Percentiles rank a stretch among this genome's conserved stretches.
These are phyloP conservation scores for Epithemia pelagica DNA, from an alignment of 108 stramenopile genomes.

Conservation along the genomic window DNA sequence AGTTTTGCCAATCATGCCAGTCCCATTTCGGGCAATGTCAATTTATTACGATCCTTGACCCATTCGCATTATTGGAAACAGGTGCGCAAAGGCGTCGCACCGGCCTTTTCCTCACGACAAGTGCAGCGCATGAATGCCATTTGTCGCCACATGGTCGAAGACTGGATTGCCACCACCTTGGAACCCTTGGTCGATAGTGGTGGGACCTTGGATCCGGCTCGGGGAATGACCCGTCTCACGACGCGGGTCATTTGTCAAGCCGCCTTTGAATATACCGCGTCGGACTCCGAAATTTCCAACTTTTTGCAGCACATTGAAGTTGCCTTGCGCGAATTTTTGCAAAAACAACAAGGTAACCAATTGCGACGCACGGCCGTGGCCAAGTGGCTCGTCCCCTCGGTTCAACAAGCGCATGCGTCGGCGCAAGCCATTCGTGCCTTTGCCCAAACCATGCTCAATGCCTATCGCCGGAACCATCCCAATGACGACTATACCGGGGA, in stretches of 20 bases:
- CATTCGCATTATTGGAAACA: not conserved
- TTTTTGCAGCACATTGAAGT: not conserved
- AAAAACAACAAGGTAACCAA: no score
- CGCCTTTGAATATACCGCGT: slow-evolving; percentile 32
- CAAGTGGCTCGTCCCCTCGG: slow-evolving; percentile 4
- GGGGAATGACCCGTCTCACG: slow-evolving; percentile 21
- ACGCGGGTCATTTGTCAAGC: slow-evolving; percentile 22
- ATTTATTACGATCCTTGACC: not conserved
- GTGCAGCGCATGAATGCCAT: slow-evolving; percentile 18
- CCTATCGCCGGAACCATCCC: slow-evolving; percentile 4
- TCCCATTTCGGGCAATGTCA: not conserved
- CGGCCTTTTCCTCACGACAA: slow-evolving; percentile 9
- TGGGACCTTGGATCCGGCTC: slow-evolving; percentile 12
- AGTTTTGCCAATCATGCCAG: not conserved
- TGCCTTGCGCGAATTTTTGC: slow-evolving; percentile 4
- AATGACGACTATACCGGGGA: no score
- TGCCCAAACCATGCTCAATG: slow-evolving; percentile 3
- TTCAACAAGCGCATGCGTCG: not conserved
- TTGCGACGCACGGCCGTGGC: not conserved
- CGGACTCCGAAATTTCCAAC: slow-evolving; percentile 2
- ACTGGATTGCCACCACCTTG: slow-evolving; percentile 12
- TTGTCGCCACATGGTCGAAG: not conserved
- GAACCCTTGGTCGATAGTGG: not conserved
- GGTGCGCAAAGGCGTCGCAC: not conserved
- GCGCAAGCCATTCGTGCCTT: not conserved